Evolutionary conservation across 1,284 basidiomycete genomes (phyloP).

Genomic region (Ganoderma lingzhi): DNA sequence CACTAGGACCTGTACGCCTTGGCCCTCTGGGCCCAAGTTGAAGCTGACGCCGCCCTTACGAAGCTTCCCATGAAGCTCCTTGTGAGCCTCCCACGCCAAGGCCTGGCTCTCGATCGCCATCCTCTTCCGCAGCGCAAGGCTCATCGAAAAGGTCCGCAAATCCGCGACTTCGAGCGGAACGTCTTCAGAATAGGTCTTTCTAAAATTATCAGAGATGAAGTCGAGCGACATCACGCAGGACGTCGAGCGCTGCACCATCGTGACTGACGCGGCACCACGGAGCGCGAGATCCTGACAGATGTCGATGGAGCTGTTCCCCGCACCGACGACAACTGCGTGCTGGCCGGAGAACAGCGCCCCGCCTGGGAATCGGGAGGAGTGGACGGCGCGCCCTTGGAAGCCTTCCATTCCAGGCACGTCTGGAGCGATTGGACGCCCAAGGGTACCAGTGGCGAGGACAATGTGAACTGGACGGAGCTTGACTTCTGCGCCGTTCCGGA

Average conservation of each 20-base stretch:
- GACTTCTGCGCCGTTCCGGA: constrained; percentile 50
- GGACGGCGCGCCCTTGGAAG: constrained; percentile 52
- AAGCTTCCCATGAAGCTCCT: constrained; percentile 63
- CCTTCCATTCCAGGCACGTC: constrained; percentile 46
- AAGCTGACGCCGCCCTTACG: constrained; percentile 65
- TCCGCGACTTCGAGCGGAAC: constrained; percentile 55
- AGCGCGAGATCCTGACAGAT: constrained; percentile 54
- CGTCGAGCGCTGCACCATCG: constrained; percentile 43
- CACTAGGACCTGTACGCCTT: constrained; percentile 55
- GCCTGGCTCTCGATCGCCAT: constrained; percentile 37
- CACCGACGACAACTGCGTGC: constrained; percentile 59
- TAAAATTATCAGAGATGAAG: constrained; percentile 34
- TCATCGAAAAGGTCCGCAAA: constrained; percentile 51
- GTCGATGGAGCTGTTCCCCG: constrained; percentile 56
- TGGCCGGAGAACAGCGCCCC: constrained; percentile 52
- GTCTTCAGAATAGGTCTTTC: constrained; percentile 48
- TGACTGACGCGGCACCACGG: constrained; percentile 45
- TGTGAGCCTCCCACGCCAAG: constrained; percentile 38
- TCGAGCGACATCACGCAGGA: constrained; percentile 41
- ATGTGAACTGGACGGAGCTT: constrained; percentile 61
- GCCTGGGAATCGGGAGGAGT: constrained; percentile 50
- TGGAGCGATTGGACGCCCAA: constrained; percentile 55
- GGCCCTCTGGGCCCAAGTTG: constrained; percentile 60
- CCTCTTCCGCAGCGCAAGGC: constrained; percentile 47
- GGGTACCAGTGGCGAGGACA: constrained; percentile 66